A percentile compares a stretch with the other conserved stretches of the same genome.
Conservation (phyloP, 2,329 filamentous ascomycete genomes). For the Periconia digitata region DNA sequence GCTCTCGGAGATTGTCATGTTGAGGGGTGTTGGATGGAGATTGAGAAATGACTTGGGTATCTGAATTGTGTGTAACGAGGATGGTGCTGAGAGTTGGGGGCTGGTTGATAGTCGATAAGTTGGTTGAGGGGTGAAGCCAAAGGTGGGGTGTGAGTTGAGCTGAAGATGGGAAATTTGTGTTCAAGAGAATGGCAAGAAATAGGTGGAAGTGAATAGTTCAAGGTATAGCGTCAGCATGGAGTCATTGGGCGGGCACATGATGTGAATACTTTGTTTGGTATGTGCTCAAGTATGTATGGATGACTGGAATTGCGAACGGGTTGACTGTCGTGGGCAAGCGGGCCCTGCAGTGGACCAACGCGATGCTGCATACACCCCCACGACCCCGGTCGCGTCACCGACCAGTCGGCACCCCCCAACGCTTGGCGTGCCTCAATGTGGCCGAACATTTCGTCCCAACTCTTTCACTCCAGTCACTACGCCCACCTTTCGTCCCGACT, state of each 20-base stretch:
- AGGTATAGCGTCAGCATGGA: background rate
- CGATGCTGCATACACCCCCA: background rate
- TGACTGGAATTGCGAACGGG: background rate
- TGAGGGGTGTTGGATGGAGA: constrained; percentile 3
- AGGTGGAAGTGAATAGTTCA: background rate
- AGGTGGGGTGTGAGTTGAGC: too few species aligned
- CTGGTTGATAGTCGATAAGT: too few species aligned
- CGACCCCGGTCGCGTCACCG: background rate
- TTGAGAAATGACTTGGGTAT: background rate
- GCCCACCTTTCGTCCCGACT: constrained; percentile 4
- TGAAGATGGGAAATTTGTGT: too few species aligned
- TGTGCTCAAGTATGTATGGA: too few species aligned
- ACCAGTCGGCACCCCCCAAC: background rate
- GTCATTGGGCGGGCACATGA: background rate
- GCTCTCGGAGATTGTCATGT: constrained; percentile 22
- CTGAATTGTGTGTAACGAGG: background rate
- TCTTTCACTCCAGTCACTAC: background rate
- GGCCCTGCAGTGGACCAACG: too few species aligned
- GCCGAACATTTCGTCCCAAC: constrained; percentile 1
- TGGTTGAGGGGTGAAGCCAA: too few species aligned
- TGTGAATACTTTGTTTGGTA: too few species aligned
- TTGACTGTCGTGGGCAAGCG: background rate
- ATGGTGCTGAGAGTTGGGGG: background rate
- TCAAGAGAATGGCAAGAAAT: too few species aligned
- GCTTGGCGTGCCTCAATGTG: constrained; percentile 10